These are phyloP conservation scores for Erigeron philadelphicus DNA, from an alignment of 140 eudicot species.

Conservation along the genomic window DNA sequence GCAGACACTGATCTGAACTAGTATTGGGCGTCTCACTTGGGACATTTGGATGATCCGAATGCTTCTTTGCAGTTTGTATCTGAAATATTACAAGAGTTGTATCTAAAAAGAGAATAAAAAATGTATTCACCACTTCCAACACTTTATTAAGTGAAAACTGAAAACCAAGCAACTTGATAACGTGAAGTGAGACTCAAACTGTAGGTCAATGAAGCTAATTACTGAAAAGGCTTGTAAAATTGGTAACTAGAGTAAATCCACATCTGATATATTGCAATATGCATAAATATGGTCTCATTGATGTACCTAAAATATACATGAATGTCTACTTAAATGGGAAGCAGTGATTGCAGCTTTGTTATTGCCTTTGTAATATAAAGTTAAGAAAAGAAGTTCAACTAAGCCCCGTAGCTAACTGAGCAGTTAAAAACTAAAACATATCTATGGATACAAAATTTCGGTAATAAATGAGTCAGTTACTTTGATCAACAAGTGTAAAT, in stretches of 20 bases:
- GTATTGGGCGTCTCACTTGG: constrained; percentile 22
- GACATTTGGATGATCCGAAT: constrained; percentile 29
- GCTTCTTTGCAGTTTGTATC: constrained; percentile 41
- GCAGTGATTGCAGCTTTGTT: not conserved
- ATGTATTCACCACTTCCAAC: constrained; percentile 3
- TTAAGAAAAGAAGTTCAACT: constrained; percentile 4
- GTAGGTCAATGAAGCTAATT: not conserved
- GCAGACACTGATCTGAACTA: constrained; percentile 31
- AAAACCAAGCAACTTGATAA: not conserved
- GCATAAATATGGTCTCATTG: not conserved
- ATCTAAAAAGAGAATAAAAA: not conserved
- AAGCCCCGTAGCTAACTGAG: not conserved
- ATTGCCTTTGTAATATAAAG: not conserved
- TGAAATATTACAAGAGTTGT: constrained; percentile 27
- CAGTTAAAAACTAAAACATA: not conserved
- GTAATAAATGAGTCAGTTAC: constrained; percentile 1
- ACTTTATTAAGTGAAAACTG: not conserved
- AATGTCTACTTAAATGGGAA: not conserved
- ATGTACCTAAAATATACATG: not conserved
- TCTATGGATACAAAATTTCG: constrained; percentile 1
- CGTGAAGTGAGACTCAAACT: constrained; percentile 3
- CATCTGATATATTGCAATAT: constrained; percentile 10
- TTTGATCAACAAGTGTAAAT: not conserved
- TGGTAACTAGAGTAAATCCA: not conserved
- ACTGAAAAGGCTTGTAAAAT: constrained; percentile 1